Evolutionary conservation across 1,284 basidiomycete species (phyloP), one percentile per base, ranked within the genome.

Genomic region (Ustilago crameri): DNA sequence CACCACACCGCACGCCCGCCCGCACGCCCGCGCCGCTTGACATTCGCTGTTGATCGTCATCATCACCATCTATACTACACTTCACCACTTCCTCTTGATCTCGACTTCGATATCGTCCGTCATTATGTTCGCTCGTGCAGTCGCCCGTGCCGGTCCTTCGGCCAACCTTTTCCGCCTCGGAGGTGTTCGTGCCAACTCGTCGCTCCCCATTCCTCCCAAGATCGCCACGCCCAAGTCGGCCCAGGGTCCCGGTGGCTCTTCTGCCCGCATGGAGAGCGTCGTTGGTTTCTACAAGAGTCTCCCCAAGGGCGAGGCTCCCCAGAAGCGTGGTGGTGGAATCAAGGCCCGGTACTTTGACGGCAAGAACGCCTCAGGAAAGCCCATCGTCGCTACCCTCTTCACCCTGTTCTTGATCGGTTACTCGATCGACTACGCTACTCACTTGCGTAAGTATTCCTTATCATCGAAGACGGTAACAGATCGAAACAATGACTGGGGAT

Each of bases 221-320:
- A 91, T 97, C 82, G 93, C 94, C 55, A 92, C 93, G 22, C 94
- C 93, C 4, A 88, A 89, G 61, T 89, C 92, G 78, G 90, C 95
- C 68, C 91, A 93, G 85, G 82, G 91, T 84, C 22, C 91, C 55
- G 89, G 90, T 65, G 93, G 92, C 72, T 88, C 89, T 60, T 91
- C 90, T 56, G 89, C 88, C 53, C 90, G 91, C 75, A 91, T 95
- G 58, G 87, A 89, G 60, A 89, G 90, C 38, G 91, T 96, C 82
- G 93, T 96, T 73, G 89, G 91, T 82, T 96, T 96, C 86, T 97
- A 97, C 88, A 93, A 92, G 75, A 92, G 91, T 84, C 88, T 97
- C 48, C 94, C 93, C 75, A 87, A 87, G 82, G 87, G 86, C 49
- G 76, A 88, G 50, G 88, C 90, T 49, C 86, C 91, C n/a, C 84